These are phyloP conservation scores for Phytophthora nicotianae DNA, from an alignment of 352 stramenopile species.

Conservation along the genomic window DNA sequence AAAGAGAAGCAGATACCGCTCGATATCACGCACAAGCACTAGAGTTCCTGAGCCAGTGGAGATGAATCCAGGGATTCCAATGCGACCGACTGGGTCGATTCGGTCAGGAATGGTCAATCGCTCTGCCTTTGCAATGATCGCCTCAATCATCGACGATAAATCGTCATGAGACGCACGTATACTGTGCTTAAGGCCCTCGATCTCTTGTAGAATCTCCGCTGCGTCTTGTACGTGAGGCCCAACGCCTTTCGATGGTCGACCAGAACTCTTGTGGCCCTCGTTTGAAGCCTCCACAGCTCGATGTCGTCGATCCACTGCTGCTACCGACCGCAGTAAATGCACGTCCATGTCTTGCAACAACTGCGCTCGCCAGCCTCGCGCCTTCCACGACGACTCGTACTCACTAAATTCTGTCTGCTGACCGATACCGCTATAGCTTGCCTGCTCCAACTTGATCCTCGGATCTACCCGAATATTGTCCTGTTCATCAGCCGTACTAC, in stretches of 20 bases:
- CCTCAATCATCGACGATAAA: conserved; percentile 33
- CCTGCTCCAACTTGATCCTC: conserved; percentile 21
- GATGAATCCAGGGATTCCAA: conserved; percentile 37
- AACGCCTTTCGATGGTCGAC: conserved; percentile 14
- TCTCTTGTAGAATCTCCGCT: conserved; percentile 33
- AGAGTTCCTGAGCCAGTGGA: conserved; percentile 26
- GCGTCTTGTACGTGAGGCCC: conserved; percentile 33
- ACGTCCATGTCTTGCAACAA: conserved; percentile 38
- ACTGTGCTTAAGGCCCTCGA: conserved; percentile 24
- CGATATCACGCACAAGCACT: conserved; percentile 35
- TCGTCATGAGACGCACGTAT: conserved; percentile 35
- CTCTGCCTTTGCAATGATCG: conserved; percentile 30
- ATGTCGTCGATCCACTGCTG: conserved; percentile 27
- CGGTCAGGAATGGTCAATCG: conserved; percentile 24
- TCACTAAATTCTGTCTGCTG: conserved; percentile 31
- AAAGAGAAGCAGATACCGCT: conserved; percentile 34
- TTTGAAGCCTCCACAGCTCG: conserved; percentile 10
- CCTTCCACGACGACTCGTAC: conserved; percentile 31
- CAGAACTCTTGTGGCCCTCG: conserved; percentile 13
- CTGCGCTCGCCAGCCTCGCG: conserved; percentile 35
- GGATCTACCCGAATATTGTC: conserved; percentile 20
- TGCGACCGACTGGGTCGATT: conserved; percentile 24
- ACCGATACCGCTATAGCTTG: conserved; percentile 7
- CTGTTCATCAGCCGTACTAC: conserved; percentile 1
- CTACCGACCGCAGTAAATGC: conserved; percentile 31